phyloP scores from a whole-genome alignment of 371 early-diverging fungal species.

The Mucor plumbeus region DNA sequence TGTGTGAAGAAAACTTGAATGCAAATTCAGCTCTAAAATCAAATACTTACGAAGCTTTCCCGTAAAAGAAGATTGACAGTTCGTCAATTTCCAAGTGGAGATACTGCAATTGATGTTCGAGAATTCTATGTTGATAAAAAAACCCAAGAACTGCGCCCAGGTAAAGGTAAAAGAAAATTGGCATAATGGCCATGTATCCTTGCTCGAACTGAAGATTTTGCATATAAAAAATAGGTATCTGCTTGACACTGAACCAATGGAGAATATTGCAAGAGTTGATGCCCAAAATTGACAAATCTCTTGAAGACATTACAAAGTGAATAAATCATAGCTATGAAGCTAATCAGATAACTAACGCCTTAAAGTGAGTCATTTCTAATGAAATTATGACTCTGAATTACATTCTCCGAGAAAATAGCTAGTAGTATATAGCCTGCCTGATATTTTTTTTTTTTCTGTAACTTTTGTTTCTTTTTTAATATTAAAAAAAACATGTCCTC shows the following conservation, averaged over 20 bases:
- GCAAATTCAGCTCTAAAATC: no score
- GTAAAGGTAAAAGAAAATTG: no score
- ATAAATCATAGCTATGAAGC: constrained; percentile 1
- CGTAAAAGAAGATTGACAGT: no score
- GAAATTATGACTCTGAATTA: constrained; percentile 2
- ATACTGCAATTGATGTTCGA: no score
- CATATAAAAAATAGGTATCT: constrained; percentile 19
- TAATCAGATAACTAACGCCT: background rate
- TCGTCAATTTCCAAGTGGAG: no score
- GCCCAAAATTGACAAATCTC: constrained; percentile 31
- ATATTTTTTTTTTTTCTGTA: background rate
- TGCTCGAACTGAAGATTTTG: background rate
- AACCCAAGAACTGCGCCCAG: no score
- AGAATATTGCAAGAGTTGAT: constrained; percentile 26
- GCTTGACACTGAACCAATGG: constrained; percentile 35
- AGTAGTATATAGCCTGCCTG: background rate
- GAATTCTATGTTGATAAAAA: no score
- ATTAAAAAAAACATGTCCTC: constrained; percentile 21
- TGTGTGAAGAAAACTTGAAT: no score
- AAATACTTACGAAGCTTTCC: no score
- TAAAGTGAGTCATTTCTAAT: constrained; percentile 13
- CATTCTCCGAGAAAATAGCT: background rate
- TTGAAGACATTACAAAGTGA: constrained; percentile 7
- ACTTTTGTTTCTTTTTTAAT: background rate
- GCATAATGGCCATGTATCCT: no score